Evolutionary conservation across 2,329 filamentous ascomycete genomes (phyloP), one percentile per base, ranked within the genome.

Genomic region (Arachnomyces sp.): DNA sequence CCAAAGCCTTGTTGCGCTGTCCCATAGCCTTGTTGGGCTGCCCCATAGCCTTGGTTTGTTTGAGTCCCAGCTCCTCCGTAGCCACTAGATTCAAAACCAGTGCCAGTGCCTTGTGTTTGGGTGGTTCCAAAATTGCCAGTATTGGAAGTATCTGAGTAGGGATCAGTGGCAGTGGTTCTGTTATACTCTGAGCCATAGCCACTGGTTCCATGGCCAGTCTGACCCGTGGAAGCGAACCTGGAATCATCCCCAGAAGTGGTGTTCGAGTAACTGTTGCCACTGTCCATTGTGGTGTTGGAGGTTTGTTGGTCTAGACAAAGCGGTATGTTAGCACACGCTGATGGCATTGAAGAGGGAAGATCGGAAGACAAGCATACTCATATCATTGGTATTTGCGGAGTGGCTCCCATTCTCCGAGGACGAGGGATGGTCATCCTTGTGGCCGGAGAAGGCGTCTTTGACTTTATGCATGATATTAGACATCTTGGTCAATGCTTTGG

Each of bases 381-480:
- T 29, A 25, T 15, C 25, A 40, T 28, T 43, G 33, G 18, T 52
- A 9, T 49, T 46, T 13, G 47, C 44, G 31, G 51, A 48, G 15
- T 45, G 44, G 35, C n/a, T n/a, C n/a, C n/a, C n/a, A n/a, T n/a
- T n/a, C n/a, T n/a, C n/a, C n/a, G n/a, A n/a, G n/a, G 34, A 30
- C 13, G 53, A 35, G 16, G 40, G 44, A 34, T 50, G 31, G 30
- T 53, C n/a, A n/a, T n/a, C 44, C 40, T 58, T 49, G 48, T 60
- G 51, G 21, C 61, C 52, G 17, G 51, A 53, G 38, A 73, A 44
- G 46, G 54, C 65, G 31, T 72, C 63, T 54, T 71, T 73, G 39
- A 71, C 62, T 44, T 72, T 73, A 54, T 72, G 60, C 40, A 70
- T 51, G 39, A 70, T 52, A 37, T 54, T 53, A 30, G 67, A 67